These are phyloP conservation scores for Cordyceps fumosorosea DNA, from an alignment of 2,329 filamentous ascomycete species.

Conservation along the genomic window DNA sequence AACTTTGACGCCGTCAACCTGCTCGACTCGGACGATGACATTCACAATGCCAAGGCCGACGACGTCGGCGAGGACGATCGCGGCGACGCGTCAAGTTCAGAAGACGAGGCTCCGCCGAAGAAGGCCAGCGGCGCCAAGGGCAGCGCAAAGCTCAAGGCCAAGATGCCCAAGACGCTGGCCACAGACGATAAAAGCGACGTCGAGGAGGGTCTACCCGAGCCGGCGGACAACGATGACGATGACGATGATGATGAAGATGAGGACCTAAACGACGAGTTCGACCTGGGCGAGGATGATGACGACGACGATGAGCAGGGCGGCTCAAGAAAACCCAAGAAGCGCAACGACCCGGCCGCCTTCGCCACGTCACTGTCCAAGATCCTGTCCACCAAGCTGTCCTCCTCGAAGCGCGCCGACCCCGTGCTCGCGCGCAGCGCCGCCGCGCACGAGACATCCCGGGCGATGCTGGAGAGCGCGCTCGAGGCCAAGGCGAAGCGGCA, in stretches of 20 bases:
- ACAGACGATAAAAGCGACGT: conserved; percentile 31
- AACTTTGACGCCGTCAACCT: conserved; percentile 47
- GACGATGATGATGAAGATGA: conserved; percentile 29
- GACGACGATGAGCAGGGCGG: conserved; percentile 32
- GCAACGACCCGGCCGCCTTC: conserved; percentile 87
- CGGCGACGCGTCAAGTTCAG: conserved; percentile 29
- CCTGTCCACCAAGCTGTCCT: conserved; percentile 79
- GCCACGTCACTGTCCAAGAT: conserved; percentile 92
- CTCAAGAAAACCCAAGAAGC: conserved; percentile 55
- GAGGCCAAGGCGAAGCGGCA: conserved; percentile 76
- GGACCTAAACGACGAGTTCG: conserved; percentile 28
- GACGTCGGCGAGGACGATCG: conserved; percentile 37
- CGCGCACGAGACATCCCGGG: conserved; percentile 65
- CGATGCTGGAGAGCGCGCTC: conserved; percentile 67
- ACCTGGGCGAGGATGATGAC: conserved; percentile 25
- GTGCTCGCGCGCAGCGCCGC: conserved; percentile 79
- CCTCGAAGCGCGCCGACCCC: conserved; percentile 75
- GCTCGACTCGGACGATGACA: conserved; percentile 51
- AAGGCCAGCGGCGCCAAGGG: conserved; percentile 21
- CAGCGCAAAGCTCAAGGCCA: conserved; percentile 23
- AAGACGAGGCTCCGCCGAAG: conserved; percentile 29
- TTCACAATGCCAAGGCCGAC: conserved; percentile 47
- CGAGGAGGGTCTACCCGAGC: conserved; percentile 19
- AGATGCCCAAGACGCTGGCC: conserved; percentile 21
- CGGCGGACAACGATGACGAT: conserved; percentile 21